Evolutionary conservation across 768 basidiomycete species (phyloP), one percentile per base, ranked within the genome.

Genomic region (Termitomyces sp.): DNA sequence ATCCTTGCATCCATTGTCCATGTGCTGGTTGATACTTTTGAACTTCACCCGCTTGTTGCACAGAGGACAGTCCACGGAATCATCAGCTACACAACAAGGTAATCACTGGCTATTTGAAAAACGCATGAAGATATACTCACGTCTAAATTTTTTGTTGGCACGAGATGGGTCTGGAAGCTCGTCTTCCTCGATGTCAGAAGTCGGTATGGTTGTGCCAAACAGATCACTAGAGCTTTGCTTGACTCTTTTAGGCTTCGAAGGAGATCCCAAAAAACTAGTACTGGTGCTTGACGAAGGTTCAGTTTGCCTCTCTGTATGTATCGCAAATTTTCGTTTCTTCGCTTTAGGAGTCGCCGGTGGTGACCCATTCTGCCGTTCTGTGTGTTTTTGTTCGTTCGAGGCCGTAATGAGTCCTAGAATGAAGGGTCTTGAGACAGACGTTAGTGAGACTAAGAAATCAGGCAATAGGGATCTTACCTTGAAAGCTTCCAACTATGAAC

Each of bases 401-500:
- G 56, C 36, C 56, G 48, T 46, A 14, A 79, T 73, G 4, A 85
- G 68, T 31, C 68, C 66, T 31, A 87, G 70, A 14, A 86, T 65
- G 47, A 70, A 77, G 7, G 79, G 67, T 59, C 86, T 87, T 52
- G 15, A 20, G n/a, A 45, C 20, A 4, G 10, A 20, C 4, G 25
- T 48, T n/a, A 49, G 9, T 34, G 14, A 20, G 3, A 3, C 4
- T 20, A 3, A 34, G 15, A n/a, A 12, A n/a, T 2, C 11, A 32
- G 6, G 36, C 11, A 45, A 14, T 32, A 42, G 0, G 4, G 3
- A 3, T 60, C 79, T 56, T 63, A 92, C 92, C 92, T 84, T 25
- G 87, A 83, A 40, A 71, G 72, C 61, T 83, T 83, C 90, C 92
- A 94, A n/a, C 84, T 78, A n/a, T 77, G 72, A 3, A 91, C 82